Evolutionary conservation across 2,329 filamentous ascomycete genomes (phyloP).

Genomic region (Seiridium cupressi): DNA sequence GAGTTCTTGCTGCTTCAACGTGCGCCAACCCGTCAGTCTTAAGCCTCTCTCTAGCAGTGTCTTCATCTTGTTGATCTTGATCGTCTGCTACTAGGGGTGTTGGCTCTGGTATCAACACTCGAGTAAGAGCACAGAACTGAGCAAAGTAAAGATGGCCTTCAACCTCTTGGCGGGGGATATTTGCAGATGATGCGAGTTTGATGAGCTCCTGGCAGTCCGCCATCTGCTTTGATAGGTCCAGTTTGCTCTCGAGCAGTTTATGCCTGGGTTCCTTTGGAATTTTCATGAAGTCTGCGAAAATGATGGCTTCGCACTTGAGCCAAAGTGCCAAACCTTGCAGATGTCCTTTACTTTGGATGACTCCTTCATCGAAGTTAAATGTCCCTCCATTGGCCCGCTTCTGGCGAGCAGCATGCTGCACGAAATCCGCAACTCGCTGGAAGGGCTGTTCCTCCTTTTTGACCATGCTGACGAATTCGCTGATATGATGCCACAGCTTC

Average conservation of each 20-base stretch:
- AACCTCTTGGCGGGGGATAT: conserved; percentile 35
- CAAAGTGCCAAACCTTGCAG: too few species aligned
- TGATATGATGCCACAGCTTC: conserved; percentile 16
- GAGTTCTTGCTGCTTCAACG: conserved; percentile 13
- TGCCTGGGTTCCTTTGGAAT: too few species aligned
- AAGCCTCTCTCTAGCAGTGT: not conserved
- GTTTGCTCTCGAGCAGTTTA: too few species aligned
- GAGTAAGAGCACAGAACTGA: conserved; percentile 41
- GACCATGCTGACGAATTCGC: conserved; percentile 26
- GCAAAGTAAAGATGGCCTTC: conserved; percentile 49
- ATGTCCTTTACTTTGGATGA: not conserved
- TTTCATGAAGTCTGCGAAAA: too few species aligned
- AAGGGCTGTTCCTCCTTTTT: conserved; percentile 47
- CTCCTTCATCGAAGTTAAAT: conserved; percentile 1
- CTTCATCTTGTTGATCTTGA: not conserved
- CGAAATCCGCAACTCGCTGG: conserved; percentile 42
- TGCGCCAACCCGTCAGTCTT: conserved; percentile 12
- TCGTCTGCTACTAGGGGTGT: too few species aligned
- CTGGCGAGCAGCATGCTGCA: conserved; percentile 31
- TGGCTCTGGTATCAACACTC: conserved; percentile 9
- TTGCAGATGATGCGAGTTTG: not conserved
- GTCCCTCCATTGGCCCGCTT: conserved; percentile 7
- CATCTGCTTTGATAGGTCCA: too few species aligned
- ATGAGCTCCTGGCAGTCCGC: not conserved
- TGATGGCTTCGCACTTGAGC: too few species aligned